Evolutionary conservation across 2,329 filamentous ascomycete species (phyloP).

Genomic region (Arthrinium phaeospermum): DNA sequence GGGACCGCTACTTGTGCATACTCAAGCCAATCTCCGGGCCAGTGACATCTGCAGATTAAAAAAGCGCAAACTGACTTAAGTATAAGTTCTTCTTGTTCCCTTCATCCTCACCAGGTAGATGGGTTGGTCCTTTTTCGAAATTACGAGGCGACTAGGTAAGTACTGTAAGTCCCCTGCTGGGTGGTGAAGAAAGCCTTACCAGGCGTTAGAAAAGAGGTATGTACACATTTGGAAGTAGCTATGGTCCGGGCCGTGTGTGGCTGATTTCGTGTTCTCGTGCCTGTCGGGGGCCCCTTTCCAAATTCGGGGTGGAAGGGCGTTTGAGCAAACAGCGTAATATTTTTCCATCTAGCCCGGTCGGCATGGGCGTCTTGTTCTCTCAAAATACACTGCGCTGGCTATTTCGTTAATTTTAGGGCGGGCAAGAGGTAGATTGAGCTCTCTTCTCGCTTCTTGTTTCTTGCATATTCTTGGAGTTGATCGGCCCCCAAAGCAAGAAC

Average conservation of each 20-base stretch:
- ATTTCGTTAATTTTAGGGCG: background rate
- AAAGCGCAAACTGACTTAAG: background rate
- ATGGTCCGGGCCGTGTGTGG: background rate
- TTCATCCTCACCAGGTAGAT: background rate
- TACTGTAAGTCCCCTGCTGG: background rate
- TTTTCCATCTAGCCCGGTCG: background rate
- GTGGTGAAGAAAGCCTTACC: background rate
- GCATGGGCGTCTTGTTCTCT: background rate
- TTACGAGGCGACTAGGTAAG: background rate
- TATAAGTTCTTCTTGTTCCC: background rate
- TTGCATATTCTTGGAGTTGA: background rate
- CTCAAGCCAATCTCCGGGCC: background rate
- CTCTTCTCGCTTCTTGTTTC: background rate
- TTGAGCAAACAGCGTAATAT: background rate
- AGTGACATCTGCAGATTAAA: background rate
- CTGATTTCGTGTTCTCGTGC: background rate
- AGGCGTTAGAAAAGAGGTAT: background rate
- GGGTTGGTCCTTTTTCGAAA: conserved; percentile 1
- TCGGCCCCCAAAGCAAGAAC: background rate
- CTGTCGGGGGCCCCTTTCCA: background rate
- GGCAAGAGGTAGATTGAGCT: background rate
- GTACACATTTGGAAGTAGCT: background rate
- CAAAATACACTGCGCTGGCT: background rate
- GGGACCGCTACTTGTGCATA: background rate
- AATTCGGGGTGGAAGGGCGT: background rate